These are phyloP conservation scores for Penicillium longicatenatum DNA, from an alignment of 495 filamentous ascomycete species.

Conservation along the genomic window DNA sequence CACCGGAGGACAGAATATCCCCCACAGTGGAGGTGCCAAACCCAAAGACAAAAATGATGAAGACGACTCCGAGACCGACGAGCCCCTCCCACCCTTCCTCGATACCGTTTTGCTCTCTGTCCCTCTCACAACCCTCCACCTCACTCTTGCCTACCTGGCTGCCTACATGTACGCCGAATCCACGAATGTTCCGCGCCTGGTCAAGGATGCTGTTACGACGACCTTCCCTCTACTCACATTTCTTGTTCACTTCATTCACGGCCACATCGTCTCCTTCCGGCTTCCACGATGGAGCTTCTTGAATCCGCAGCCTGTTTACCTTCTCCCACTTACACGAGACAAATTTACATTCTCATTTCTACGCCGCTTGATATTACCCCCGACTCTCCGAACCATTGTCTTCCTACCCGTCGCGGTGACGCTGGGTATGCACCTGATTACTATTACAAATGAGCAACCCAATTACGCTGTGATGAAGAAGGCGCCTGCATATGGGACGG, in stretches of 20 bases:
- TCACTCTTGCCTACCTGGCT: conserved; percentile 87
- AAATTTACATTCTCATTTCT: conserved; percentile 37
- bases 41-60: conserved; percentile 12
- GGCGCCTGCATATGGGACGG: conserved; percentile 81
- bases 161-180: conserved; percentile 84
- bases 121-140: conserved; percentile 77
- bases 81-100: conserved; percentile 41
- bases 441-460: conserved; percentile 73
- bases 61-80: conserved; percentile 20
- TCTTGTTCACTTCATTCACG: conserved; percentile 48
- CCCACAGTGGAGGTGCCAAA: neutral
- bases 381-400: conserved; percentile 33
- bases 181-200: conserved; percentile 59
- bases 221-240: conserved; percentile 47
- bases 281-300: conserved; percentile 12
- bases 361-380: conserved; percentile 38
- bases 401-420: conserved; percentile 58
- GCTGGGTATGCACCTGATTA: conserved; percentile 75
- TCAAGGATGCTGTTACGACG: conserved; percentile 40
- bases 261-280: conserved; percentile 42
- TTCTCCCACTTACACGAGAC: conserved; percentile 33
- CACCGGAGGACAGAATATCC: conserved; percentile 5
- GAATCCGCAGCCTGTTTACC: conserved; percentile 21
- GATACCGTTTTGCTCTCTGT: conserved; percentile 56
- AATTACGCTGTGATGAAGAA: conserved; percentile 93